Evolutionary conservation across 139 green algal species (phyloP).

Genomic region (Picochlorum sp.): DNA sequence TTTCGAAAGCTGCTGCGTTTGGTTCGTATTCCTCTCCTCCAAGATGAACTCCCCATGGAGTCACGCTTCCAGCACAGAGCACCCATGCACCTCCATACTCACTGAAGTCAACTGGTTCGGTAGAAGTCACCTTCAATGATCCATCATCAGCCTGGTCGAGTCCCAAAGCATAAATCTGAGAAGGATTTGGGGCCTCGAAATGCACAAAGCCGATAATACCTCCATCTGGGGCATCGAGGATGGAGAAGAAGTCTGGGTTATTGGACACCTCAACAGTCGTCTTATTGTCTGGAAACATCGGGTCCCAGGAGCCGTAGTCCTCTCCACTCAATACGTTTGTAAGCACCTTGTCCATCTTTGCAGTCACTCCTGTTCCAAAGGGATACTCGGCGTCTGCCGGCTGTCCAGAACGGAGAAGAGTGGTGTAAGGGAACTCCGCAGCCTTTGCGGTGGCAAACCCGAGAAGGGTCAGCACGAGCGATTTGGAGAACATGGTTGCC

Average conservation of each 20-base stretch:
- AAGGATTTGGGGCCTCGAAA: conserved; percentile 25
- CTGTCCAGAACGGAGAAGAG: conserved; percentile 7
- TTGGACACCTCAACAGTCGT: conserved; percentile 11
- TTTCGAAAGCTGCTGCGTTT: conserved; percentile 6
- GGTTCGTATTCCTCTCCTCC: conserved; percentile 37
- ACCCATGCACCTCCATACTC: conserved; percentile 1
- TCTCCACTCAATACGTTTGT: conserved; percentile 3
- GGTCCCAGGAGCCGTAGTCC: background rate
- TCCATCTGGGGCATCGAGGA: conserved; percentile 15
- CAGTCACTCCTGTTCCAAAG: background rate
- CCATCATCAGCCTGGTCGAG: conserved; percentile 8
- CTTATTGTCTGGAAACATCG: background rate
- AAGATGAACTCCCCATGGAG: conserved; percentile 30
- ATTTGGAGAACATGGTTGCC: background rate
- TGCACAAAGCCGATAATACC: conserved; percentile 23
- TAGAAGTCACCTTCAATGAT: conserved; percentile 2
- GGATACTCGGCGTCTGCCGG: conserved; percentile 2
- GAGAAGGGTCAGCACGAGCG: background rate
- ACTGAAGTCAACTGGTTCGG: conserved; percentile 3
- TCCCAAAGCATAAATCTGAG: conserved; percentile 12
- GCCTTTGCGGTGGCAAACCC: conserved; percentile 1
- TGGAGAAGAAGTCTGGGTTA: conserved; percentile 29
- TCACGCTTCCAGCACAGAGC: conserved; percentile 15
- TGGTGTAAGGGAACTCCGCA: conserved; percentile 4
- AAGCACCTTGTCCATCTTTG: background rate